These are phyloP conservation scores for Penicillium sp. DNA, from an alignment of 2,329 filamentous ascomycete genomes.

Conservation along the genomic window DNA sequence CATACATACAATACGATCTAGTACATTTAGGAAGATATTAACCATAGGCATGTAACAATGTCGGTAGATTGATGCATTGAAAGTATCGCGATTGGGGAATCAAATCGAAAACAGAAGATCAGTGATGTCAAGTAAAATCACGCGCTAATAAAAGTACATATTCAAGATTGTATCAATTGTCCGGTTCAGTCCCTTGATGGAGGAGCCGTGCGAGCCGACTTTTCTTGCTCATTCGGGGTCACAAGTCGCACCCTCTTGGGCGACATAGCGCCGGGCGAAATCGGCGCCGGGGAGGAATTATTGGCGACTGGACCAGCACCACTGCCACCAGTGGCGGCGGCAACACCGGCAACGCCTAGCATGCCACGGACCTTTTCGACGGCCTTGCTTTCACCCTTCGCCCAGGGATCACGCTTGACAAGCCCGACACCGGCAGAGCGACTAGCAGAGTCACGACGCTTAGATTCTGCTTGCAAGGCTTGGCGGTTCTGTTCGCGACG, in stretches of 20 bases:
- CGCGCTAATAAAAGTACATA: conserved; percentile 1
- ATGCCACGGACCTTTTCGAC: conserved; percentile 48
- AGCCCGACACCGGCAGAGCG: conserved; percentile 36
- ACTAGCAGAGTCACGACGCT: conserved; percentile 33
- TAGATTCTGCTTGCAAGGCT: conserved; percentile 32
- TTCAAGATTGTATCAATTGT: neutral
- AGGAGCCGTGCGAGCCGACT: conserved; percentile 24
- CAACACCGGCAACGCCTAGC: conserved; percentile 38
- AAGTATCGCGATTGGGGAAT: conserved; percentile 13
- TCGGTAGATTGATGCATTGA: conserved; percentile 1
- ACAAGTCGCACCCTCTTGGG: conserved; percentile 48
- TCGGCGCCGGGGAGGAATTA: conserved; percentile 21
- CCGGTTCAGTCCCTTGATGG: conserved; percentile 8
- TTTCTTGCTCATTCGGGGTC: conserved; percentile 44
- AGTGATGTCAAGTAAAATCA: neutral
- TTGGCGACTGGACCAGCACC: conserved; percentile 22
- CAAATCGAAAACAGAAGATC: conserved; percentile 3
- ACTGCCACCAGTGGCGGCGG: conserved; percentile 30
- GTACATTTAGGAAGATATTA: neutral
- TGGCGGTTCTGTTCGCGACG: conserved; percentile 43
- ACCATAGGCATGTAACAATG: neutral
- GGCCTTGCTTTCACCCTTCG: conserved; percentile 46
- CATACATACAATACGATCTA: neutral
- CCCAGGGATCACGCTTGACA: conserved; percentile 47
- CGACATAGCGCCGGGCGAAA: conserved; percentile 37